Conservation (phyloP, 768 basidiomycete species). For the Pisolithus orientalis region DNA sequence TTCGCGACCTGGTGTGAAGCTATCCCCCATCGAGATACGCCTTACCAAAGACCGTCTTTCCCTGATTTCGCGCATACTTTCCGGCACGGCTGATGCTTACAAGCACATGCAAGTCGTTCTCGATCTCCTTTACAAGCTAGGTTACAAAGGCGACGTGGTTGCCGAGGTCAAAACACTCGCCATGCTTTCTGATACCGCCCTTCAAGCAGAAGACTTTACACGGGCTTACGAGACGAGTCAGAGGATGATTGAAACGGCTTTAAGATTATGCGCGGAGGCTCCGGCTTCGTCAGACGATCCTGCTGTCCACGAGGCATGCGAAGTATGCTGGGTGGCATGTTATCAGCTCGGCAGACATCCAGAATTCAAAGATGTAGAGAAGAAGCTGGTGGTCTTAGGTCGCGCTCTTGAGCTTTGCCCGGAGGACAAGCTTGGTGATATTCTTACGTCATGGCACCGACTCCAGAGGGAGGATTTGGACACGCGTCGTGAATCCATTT, state of each 20-base stretch:
- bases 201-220: conserved; percentile 74
- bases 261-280: conserved; percentile 37
- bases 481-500: conserved; percentile 39
- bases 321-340: conserved; percentile 88
- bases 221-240: conserved; percentile 68
- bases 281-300: conserved; percentile 29
- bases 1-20: conserved; percentile 65
- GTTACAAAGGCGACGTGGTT: conserved; percentile 61
- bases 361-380: conserved; percentile 62
- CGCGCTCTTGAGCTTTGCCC: conserved; percentile 85
- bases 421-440: conserved; percentile 65
- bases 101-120: conserved; percentile 89
- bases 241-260: conserved; percentile 61
- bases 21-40: conserved; percentile 91
- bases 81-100: conserved; percentile 80
- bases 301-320: conserved; percentile 52
- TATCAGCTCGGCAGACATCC: conserved; percentile 82
- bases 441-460: conserved; percentile 73
- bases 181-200: conserved; percentile 87
- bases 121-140: conserved; percentile 85
- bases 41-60: conserved; percentile 84
- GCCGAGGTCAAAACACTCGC: conserved; percentile 79
- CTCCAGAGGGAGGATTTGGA: conserved; percentile 63
- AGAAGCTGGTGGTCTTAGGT: conserved; percentile 68
- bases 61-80: conserved; percentile 81